Conservation (phyloP, 768 basidiomycete species). For the Rhizopogon salebrosus region DNA sequence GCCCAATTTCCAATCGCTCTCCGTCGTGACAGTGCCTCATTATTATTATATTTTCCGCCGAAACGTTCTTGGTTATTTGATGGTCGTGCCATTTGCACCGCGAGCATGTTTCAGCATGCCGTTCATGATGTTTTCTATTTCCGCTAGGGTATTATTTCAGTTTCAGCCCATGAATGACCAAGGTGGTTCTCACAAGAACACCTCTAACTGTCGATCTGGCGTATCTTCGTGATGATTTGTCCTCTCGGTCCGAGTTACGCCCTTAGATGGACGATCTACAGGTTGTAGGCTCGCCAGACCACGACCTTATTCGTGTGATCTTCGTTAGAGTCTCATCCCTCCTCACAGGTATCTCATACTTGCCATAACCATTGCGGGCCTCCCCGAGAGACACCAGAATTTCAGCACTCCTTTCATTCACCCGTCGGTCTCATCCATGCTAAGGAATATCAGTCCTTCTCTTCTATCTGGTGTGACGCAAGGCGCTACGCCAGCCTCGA, state of each 20-base stretch:
- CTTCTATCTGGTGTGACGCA: background rate
- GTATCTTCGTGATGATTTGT: background rate
- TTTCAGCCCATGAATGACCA: background rate
- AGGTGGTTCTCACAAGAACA: background rate
- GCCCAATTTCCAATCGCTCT: background rate
- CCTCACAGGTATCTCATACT: background rate
- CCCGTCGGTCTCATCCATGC: background rate
- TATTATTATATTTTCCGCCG: background rate
- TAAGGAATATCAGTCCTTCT: background rate
- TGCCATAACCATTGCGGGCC: too few relatives aligned
- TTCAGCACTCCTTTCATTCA: background rate
- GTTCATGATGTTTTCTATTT: background rate
- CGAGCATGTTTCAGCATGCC: slow-evolving; percentile 1
- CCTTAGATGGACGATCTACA: background rate
- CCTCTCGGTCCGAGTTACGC: background rate
- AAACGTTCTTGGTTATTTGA: background rate
- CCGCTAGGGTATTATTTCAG: background rate
- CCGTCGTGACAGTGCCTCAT: background rate
- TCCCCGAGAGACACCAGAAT: background rate
- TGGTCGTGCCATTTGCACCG: background rate
- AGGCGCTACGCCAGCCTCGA: background rate
- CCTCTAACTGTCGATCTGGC: background rate
- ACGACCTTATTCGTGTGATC: background rate
- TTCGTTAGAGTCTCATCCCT: background rate
- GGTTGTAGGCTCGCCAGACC: background rate